Conservation (phyloP, 78 protist genomes). For the Protostelium mycophagum region DNA sequence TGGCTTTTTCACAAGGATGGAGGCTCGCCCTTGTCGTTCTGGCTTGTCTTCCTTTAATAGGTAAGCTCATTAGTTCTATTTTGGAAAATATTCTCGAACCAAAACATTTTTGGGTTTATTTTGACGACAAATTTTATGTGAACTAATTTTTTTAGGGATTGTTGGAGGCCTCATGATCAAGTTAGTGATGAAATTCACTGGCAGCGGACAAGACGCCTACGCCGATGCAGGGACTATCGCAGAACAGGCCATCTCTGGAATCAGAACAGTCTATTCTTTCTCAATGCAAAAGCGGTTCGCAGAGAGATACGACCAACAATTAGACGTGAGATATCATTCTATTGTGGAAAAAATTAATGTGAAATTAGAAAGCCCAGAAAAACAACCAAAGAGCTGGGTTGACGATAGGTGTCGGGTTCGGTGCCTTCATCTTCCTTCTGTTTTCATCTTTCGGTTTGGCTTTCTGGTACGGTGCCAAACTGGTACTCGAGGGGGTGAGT, state of each 20-base stretch:
- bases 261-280: conserved; percentile 74
- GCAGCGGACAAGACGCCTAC: conserved; percentile 51
- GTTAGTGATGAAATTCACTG: conserved; percentile 25
- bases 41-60: conserved; percentile 71
- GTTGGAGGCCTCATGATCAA: conserved; percentile 56
- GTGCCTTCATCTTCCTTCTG: neutral
- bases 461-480: conserved; percentile 71
- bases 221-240: conserved; percentile 74
- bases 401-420: neutral
- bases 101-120: too few relatives aligned
- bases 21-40: conserved; percentile 69
- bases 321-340: neutral
- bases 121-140: too few relatives aligned
- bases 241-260: conserved; percentile 50
- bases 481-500: conserved; percentile 24
- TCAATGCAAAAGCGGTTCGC: conserved; percentile 6
- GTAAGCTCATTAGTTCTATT: too few relatives aligned
- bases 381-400: neutral
- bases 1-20: conserved; percentile 69
- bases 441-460: conserved; percentile 33
- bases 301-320: neutral
- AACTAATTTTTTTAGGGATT: conserved; percentile 5
- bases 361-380: neutral
- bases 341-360: neutral
- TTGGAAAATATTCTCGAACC: too few relatives aligned